phyloP scores from a whole-genome alignment of 2,329 filamentous ascomycete genomes.

The Thielaviopsis euricoi region DNA sequence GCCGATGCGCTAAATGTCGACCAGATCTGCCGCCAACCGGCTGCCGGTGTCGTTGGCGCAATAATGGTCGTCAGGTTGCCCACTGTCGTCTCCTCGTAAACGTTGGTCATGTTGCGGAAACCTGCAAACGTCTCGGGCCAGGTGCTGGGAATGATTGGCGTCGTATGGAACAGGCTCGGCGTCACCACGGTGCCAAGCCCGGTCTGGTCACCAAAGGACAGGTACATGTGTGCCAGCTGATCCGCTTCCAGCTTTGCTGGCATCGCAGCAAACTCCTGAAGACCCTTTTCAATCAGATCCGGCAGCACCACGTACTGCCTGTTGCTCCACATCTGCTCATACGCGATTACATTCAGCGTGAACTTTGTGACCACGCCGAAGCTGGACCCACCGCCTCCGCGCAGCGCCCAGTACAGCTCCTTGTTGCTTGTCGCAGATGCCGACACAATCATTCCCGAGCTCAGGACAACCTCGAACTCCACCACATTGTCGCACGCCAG shows the following conservation, averaged over 20 bases:
- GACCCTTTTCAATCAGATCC: background rate
- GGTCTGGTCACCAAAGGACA: slow-evolving; percentile 19
- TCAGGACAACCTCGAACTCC: slow-evolving; percentile 28
- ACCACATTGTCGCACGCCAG: slow-evolving; percentile 28
- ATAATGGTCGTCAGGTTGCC: background rate
- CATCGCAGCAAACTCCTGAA: slow-evolving; percentile 13
- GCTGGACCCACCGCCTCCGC: slow-evolving; percentile 34
- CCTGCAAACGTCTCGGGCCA: background rate
- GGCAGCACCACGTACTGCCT: background rate
- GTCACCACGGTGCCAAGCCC: slow-evolving; percentile 17
- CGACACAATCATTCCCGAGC: slow-evolving; percentile 24
- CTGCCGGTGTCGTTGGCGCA: background rate
- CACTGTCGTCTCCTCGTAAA: background rate
- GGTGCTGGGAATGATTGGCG: slow-evolving; percentile 14
- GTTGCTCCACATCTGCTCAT: slow-evolving; percentile 20
- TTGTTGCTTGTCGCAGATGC: slow-evolving; percentile 24
- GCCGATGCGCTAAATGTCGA: slow-evolving; percentile 10
- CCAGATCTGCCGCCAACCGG: slow-evolving; percentile 4
- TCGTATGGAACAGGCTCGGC: slow-evolving; percentile 5
- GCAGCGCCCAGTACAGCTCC: slow-evolving; percentile 41
- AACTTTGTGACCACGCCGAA: slow-evolving; percentile 38
- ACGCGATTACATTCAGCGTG: slow-evolving; percentile 23
- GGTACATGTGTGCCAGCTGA: slow-evolving; percentile 8
- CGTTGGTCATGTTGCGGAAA: background rate
- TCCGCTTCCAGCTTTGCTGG: slow-evolving; percentile 10